These are phyloP conservation scores for Colletotrichum brevisporum DNA, from an alignment of 2,329 filamentous ascomycete genomes.

Conservation along the genomic window DNA sequence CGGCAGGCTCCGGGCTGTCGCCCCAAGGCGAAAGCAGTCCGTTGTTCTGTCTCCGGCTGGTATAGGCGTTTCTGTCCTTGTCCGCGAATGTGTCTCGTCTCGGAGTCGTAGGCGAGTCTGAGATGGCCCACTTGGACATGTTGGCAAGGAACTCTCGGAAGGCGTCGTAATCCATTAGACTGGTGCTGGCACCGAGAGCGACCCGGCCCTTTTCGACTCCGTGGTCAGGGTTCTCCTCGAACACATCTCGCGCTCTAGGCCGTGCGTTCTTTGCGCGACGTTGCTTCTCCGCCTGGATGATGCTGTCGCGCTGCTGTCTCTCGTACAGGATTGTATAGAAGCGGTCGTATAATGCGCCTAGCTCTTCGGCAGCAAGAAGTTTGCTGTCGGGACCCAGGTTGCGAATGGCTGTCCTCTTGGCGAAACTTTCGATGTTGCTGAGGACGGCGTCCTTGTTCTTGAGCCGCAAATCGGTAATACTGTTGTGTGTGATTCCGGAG, in stretches of 20 bases:
- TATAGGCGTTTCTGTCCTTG: conserved; percentile 65
- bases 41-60: conserved; percentile 34
- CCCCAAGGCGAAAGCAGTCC: conserved; percentile 66
- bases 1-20: conserved; percentile 77
- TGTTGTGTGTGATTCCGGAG: conserved; percentile 92
- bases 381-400: conserved; percentile 98
- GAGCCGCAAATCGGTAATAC: conserved; percentile 87
- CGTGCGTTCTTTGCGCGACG: conserved; percentile 74
- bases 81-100: conserved; percentile 62
- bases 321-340: conserved; percentile 96
- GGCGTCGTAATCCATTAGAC: conserved; percentile 96
- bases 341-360: conserved; percentile 91
- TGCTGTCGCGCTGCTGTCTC: conserved; percentile 84
- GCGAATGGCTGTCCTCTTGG: conserved; percentile 94
- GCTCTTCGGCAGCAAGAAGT: conserved; percentile 85
- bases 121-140: conserved; percentile 93
- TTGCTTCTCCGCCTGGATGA: conserved; percentile 82
- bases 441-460: conserved; percentile 96
- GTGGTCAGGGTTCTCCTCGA: conserved; percentile 57
- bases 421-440: conserved; percentile 96
- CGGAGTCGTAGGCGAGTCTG: conserved; percentile 81
- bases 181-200: conserved; percentile 89
- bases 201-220: conserved; percentile 87
- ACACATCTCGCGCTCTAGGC: conserved; percentile 58
- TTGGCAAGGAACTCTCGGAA: conserved; percentile 94